Conservation (phyloP, 768 basidiomycete species). For the Podaxis sp. region DNA sequence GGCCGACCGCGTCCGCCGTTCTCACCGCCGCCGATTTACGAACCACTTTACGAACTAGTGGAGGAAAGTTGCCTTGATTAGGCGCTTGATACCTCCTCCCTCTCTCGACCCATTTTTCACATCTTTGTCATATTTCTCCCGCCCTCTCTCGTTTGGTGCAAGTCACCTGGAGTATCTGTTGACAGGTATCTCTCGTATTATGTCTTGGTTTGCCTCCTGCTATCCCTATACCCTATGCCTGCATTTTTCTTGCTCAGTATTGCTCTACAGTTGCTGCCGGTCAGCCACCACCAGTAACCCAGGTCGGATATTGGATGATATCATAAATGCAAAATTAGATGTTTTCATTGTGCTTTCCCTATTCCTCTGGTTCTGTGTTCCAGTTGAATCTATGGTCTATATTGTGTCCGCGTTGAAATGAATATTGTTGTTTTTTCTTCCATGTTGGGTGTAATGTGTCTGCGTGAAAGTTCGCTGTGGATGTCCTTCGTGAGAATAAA, state of each 20-base stretch:
- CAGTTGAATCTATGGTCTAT: background rate
- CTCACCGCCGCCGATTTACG: constrained; percentile 10
- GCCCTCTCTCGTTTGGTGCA: background rate
- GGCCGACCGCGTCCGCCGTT: background rate
- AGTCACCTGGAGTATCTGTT: constrained; percentile 1
- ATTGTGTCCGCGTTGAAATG: too few relatives aligned
- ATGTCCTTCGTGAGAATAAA: too few relatives aligned
- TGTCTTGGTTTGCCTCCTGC: background rate
- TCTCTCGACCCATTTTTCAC: background rate
- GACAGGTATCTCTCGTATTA: background rate
- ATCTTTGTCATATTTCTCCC: background rate
- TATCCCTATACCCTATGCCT: background rate
- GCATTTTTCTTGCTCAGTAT: too few relatives aligned
- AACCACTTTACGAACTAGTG: background rate
- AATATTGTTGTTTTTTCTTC: too few relatives aligned
- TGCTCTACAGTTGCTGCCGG: background rate
- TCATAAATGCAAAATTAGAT: background rate
- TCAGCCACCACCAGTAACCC: background rate
- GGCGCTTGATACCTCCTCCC: background rate
- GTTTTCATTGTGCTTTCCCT: background rate
- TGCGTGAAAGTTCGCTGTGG: too few relatives aligned
- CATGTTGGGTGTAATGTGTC: too few relatives aligned
- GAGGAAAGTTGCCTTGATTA: background rate
- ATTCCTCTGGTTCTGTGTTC: constrained; percentile 1
- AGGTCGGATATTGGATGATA: background rate